phyloP scores from a whole-genome alignment of 495 filamentous ascomycete genomes.

The Astrothelium macrocarpum region DNA sequence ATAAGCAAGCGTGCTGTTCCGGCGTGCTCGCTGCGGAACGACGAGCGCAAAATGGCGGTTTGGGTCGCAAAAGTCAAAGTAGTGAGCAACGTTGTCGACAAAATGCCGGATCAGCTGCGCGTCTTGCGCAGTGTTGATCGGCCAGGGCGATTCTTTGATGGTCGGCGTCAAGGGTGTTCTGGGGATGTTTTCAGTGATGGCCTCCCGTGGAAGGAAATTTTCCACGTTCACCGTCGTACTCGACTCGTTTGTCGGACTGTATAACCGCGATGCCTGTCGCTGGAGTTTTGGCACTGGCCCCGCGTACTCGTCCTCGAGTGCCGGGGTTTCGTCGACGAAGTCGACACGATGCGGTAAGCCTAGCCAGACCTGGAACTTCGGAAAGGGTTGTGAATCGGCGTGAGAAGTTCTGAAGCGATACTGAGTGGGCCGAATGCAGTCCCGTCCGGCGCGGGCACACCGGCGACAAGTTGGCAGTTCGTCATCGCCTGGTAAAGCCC shows the following conservation, averaged over 20 bases:
- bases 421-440: not conserved
- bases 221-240: not conserved
- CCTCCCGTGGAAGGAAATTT: not conserved
- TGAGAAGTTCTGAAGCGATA: not conserved
- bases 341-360: not conserved
- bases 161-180: not conserved
- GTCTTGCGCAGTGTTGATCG: constrained; percentile 4
- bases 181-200: not conserved
- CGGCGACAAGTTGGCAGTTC: not conserved
- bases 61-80: constrained; percentile 46
- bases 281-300: not conserved
- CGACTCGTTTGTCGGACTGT: not conserved
- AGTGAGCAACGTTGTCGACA: constrained; percentile 12
- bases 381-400: not conserved
- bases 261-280: not conserved
- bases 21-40: constrained; percentile 43
- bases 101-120: constrained; percentile 12
- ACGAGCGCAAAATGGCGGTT: constrained; percentile 44
- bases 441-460: not conserved
- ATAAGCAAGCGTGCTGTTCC: constrained; percentile 44
- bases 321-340: not conserved
- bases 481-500: not conserved
- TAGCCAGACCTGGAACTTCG: constrained; percentile 3
- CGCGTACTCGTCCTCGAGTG: not conserved
- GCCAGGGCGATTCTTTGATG: not conserved